Evolutionary conservation across 768 basidiomycete species (phyloP).

Genomic region (Mycena venus): DNA sequence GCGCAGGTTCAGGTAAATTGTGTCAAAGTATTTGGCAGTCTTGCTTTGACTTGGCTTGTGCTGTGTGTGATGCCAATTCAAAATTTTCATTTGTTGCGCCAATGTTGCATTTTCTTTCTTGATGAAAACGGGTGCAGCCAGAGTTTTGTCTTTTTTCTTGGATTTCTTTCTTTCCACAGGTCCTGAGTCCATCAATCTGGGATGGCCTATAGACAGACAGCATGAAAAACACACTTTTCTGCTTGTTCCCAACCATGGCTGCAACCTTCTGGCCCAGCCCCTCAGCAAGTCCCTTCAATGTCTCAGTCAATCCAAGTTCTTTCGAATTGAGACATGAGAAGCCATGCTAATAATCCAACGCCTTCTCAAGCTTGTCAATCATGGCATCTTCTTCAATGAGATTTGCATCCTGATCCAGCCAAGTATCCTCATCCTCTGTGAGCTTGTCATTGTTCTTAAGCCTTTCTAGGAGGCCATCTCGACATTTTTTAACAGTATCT

Average conservation of each 20-base stretch:
- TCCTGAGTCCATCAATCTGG: not conserved
- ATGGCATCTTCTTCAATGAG: conserved; percentile 37
- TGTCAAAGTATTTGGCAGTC: conserved; percentile 39
- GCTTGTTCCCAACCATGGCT: not conserved
- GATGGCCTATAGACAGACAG: not conserved
- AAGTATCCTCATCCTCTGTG: conserved; percentile 34
- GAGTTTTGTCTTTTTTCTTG: not conserved
- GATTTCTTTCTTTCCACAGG: not conserved
- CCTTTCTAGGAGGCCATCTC: conserved; percentile 19
- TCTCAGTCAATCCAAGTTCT: not conserved
- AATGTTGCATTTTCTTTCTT: conserved; percentile 43
- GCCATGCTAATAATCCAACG: conserved; percentile 36
- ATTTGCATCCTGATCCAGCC: conserved; percentile 39
- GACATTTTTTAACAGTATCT: conserved; percentile 14
- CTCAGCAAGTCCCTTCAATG: not conserved
- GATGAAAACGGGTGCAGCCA: conserved; percentile 12
- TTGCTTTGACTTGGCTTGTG: conserved; percentile 36
- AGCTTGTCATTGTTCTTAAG: conserved; percentile 29
- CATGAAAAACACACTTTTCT: not conserved
- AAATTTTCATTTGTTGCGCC: conserved; percentile 41
- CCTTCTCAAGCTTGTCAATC: conserved; percentile 35
- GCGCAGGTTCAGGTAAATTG: conserved; percentile 42
- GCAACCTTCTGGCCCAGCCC: not conserved
- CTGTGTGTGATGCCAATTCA: conserved; percentile 44
- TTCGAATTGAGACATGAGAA: conserved; percentile 3